A percentile compares a stretch with the other conserved stretches of the same genome.
Evolutionary conservation across 2,329 filamentous ascomycete species (phyloP).

Genomic region (Pseudocercospora fuligena): DNA sequence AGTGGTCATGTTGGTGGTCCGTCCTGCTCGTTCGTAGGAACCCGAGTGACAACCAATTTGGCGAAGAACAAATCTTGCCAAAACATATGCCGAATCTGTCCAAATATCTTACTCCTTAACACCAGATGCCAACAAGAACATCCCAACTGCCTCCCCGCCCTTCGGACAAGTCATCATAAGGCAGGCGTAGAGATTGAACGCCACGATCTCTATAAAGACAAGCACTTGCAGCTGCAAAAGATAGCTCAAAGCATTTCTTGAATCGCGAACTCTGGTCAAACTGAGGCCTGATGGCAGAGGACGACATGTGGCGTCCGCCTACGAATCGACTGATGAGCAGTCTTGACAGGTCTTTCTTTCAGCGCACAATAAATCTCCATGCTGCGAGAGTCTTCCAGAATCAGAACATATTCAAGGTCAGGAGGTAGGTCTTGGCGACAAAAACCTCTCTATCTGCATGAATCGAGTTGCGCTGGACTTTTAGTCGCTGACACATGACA

Average conservation of each 20-base stretch:
- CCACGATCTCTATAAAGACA: background rate
- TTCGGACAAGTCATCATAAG: too few relatives aligned
- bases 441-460: background rate
- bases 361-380: constrained; percentile 73
- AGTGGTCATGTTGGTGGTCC: too few relatives aligned
- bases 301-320: constrained; percentile 74
- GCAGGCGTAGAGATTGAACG: too few relatives aligned
- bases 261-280: background rate
- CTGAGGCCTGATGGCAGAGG: constrained; percentile 31
- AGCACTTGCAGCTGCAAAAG: background rate
- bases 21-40: too few relatives aligned
- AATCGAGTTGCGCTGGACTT: background rate
- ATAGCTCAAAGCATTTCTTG: constrained; percentile 23
- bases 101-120: too few relatives aligned
- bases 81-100: too few relatives aligned
- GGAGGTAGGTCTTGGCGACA: constrained; percentile 39
- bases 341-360: constrained; percentile 84
- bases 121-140: too few relatives aligned
- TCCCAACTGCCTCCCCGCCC: too few relatives aligned
- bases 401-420: constrained; percentile 73
- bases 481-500: constrained; percentile 32
- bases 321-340: constrained; percentile 77
- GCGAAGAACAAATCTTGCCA: too few relatives aligned
- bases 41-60: too few relatives aligned
- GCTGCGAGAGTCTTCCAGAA: constrained; percentile 78